Evolutionary conservation across 169 alveolate species (phyloP), one percentile per base, ranked within the genome.

Genomic region (Cryptosporidium andersoni): DNA sequence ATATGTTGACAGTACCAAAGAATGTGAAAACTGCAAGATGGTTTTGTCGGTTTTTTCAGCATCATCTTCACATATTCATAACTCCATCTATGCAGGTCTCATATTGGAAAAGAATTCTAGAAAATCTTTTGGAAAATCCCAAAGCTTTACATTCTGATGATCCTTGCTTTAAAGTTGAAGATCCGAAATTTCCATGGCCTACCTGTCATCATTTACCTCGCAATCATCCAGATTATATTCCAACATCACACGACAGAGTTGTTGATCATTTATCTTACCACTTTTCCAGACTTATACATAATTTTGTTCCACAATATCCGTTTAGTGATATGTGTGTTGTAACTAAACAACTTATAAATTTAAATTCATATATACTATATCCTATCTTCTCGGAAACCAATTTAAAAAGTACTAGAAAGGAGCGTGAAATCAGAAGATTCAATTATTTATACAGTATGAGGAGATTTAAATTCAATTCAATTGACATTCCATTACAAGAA

Each of bases 141-240:
- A 48, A 56, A 14, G 11, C 49, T 40, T 48, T 60, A 16, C 74
- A 60, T n/a, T 74, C 85, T 11, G 62, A 58, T n/a, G 85, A 74
- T 25, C 39, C 55, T 25, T 74, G 85, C 36, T 74, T 74, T 37
- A 12, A 58, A 34, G 60, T 14, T 14, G 85, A 74, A 37, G 85
- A 74, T 25, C 85, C 85, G 11, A 74, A 74, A 58, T 74, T 74
- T 51, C 85, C 85, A 11, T 74, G 85, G 85, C 85, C 85, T 2
- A 74, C 60, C 9, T 74, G 85, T 58, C 58, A 58, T 45, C n/a
- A 74, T 6, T 16, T 42, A 4, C 42, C 53, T 1, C 25, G 12
- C 25, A 48, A 47, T 60, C 53, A 56, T 60, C 85, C 85, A 36
- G 45, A 74, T 40, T 74, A 74, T 5, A 39, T 47, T 16, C 60